Evolutionary conservation across 2,329 filamentous ascomycete species (phyloP).

Genomic region (Chalara sp.): DNA sequence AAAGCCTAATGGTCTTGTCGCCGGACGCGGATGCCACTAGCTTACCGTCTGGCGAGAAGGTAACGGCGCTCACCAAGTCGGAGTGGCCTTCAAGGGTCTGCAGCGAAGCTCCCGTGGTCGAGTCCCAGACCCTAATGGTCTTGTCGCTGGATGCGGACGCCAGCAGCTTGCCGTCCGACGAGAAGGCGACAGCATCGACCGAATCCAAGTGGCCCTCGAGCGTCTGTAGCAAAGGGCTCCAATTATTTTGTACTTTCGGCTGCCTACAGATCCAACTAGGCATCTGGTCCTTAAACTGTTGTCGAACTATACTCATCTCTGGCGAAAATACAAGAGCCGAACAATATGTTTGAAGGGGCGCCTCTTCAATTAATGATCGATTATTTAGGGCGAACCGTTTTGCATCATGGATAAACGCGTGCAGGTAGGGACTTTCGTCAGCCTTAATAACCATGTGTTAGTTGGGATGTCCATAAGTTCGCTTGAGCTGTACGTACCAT

Average conservation of each 20-base stretch:
- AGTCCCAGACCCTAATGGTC: not conserved
- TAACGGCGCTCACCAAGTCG: conserved; percentile 8
- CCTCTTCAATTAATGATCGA: too few species aligned
- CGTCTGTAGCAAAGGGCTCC: conserved; percentile 2
- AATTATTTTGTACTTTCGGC: conserved; percentile 4
- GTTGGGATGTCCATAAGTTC: too few species aligned
- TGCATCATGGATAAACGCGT: too few species aligned
- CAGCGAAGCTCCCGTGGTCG: not conserved
- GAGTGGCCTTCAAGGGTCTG: conserved; percentile 11
- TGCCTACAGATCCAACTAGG: conserved; percentile 12
- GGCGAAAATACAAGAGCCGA: not conserved
- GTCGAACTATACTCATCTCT: not conserved
- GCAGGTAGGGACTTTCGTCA: too few species aligned
- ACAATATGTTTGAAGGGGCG: not conserved
- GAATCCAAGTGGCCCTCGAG: conserved; percentile 8
- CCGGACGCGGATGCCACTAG: too few species aligned
- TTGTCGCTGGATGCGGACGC: not conserved
- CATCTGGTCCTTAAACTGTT: conserved; percentile 9
- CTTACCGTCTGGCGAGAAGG: conserved; percentile 10
- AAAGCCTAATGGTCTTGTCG: not conserved
- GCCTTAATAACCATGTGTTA: too few species aligned
- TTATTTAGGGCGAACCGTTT: too few species aligned
- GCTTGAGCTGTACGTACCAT: too few species aligned
- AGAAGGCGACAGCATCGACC: not conserved
- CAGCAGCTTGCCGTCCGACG: not conserved